Conservation (phyloP, 2,329 filamentous ascomycete species). For the Pseudogymnoascus sp. region DNA sequence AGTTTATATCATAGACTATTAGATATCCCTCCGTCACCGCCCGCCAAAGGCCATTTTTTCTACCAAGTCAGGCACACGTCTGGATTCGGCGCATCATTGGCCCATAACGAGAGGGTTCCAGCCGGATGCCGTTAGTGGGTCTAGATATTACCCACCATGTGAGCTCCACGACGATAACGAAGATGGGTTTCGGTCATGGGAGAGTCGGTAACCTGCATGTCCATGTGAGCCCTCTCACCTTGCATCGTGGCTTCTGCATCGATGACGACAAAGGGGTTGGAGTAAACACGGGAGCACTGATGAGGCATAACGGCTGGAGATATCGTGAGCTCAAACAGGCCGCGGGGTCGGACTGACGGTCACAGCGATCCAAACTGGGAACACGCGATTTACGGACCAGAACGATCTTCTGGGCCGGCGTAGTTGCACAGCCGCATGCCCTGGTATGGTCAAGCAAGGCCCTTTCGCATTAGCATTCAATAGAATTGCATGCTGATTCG, state of each 20-base stretch:
- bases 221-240: not conserved
- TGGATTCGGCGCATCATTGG: not conserved
- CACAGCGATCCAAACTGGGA: not conserved
- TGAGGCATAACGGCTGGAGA: not conserved
- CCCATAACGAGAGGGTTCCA: not conserved
- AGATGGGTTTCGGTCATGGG: not conserved
- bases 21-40: not conserved
- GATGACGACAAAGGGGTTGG: not conserved
- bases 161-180: not conserved
- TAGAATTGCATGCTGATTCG: not conserved
- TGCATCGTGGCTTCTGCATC: not conserved
- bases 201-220: not conserved
- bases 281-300: not conserved
- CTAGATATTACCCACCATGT: not conserved
- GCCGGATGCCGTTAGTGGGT: conserved; percentile 3
- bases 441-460: not conserved
- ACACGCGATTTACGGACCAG: not conserved
- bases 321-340: not conserved
- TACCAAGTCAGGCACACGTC: conserved; percentile 1
- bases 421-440: not conserved
- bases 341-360: not conserved
- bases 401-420: not conserved
- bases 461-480: not conserved
- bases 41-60: not conserved
- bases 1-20: not conserved